These are phyloP conservation scores for Ascochyta koolunga DNA, from an alignment of 2,329 filamentous ascomycete species.

Conservation along the genomic window DNA sequence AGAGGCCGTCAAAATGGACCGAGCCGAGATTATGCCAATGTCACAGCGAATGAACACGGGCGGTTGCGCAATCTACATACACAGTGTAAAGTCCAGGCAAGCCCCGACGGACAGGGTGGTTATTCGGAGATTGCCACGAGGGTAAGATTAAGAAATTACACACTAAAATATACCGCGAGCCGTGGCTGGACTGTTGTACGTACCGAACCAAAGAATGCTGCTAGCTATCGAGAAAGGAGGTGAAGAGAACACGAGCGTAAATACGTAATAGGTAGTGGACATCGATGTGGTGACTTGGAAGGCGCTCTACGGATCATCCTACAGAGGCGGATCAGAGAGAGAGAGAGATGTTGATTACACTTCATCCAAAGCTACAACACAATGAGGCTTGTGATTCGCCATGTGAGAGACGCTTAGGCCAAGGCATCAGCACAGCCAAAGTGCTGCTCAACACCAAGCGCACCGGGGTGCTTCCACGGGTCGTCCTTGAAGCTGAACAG, in stretches of 20 bases:
- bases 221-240: conserved; percentile 6
- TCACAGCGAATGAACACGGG: conserved; percentile 7
- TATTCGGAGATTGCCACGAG: conserved; percentile 1
- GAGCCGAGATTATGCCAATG: neutral
- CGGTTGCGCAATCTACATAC: neutral
- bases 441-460: conserved; percentile 76
- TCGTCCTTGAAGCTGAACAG: conserved; percentile 86
- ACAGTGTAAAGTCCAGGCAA: neutral
- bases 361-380: neutral
- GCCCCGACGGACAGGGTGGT: neutral
- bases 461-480: conserved; percentile 76
- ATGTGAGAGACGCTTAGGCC: neutral
- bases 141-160: conserved; percentile 17
- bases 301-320: neutral
- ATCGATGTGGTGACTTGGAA: neutral
- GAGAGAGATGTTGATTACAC: neutral
- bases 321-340: neutral
- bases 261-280: conserved; percentile 12
- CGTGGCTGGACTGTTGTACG: conserved; percentile 2
- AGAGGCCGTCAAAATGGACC: neutral
- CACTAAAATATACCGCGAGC: conserved; percentile 15
- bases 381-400: too few species aligned
- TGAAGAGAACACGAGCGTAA: conserved; percentile 9
- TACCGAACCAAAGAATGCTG: neutral
- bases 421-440: conserved; percentile 71